These are phyloP conservation scores for Novymonas esmeraldas DNA, from an alignment of 208 protist species.

Conservation along the genomic window DNA sequence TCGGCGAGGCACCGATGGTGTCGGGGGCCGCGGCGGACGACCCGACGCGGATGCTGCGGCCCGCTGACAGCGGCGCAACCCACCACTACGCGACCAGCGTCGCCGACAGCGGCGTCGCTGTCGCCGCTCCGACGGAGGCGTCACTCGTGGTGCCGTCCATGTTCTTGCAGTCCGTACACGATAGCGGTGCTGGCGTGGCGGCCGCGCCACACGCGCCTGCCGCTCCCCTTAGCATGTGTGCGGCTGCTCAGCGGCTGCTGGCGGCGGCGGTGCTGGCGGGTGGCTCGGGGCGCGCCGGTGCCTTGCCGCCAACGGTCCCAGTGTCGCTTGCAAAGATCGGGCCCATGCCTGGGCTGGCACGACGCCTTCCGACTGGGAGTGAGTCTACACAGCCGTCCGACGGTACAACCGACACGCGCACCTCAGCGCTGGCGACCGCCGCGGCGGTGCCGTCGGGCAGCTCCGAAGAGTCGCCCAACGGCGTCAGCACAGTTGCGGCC, in stretches of 20 bases:
- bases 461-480: not conserved
- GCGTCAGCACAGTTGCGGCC: no score
- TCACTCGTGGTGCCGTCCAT: not conserved
- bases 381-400: not conserved
- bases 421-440: not conserved
- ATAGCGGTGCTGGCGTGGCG: not conserved
- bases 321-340: not conserved
- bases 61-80: not conserved
- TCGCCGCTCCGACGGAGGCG: not conserved
- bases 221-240: not conserved
- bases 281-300: no score
- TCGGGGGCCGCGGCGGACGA: not conserved
- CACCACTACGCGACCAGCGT: not conserved
- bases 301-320: not conserved
- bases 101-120: not conserved
- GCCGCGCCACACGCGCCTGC: not conserved
- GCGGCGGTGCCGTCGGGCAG: not conserved
- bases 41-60: not conserved
- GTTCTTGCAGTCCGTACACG: conserved; percentile 21
- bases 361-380: not conserved
- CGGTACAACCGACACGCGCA: not conserved
- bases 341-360: not conserved
- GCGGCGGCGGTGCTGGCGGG: no score
- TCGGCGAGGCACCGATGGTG: not conserved
- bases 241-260: not conserved